Evolutionary conservation across 2,329 filamentous ascomycete species (phyloP), one percentile per base, ranked within the genome.

Genomic region (Aureobasidium mangrovei): DNA sequence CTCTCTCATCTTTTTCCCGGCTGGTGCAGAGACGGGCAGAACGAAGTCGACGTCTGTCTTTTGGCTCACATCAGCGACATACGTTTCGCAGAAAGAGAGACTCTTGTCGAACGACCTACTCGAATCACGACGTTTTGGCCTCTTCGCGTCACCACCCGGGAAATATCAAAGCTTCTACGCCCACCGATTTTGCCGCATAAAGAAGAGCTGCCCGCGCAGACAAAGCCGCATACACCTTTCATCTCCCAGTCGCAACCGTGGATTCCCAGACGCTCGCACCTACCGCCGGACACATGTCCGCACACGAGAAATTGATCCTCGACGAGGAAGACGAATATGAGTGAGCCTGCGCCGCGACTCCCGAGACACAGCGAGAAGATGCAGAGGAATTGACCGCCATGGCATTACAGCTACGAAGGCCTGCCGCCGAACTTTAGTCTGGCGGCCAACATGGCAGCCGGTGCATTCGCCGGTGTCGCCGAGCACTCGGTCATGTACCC

Each of bases 401-500:
- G 9, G 9, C 27, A 4, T 28, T 59, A 59, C 60, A 85, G 82
- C 74, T 97, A 97, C 80, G 91, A 97, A 80, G 84, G 85, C 61
- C 82, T 98, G 56, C 91, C 91, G 60, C 87, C 91, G 61, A 95
- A 95, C 73, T 95, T 95, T 77, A 93, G 90, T 64, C 79, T 97
- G 67, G 75, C 86, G 61, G 89, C 93, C 69, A 98, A 97, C 73
- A 96, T 97, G 90, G 77, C 85, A 60, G 93, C 93, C 54, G 93
- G 93, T 70, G 93, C 93, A 62, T 96, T 97, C 73, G 93, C 93
- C 57, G 93, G 93, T 63, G 94, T 96, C 73, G 89, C 91, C 65
- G 91, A 97, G 75, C 91, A 97, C 72, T 94, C 91, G 57, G 91
- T 95, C 65, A 97, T 98, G 93, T 98, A 98, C 69, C 93, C 93